Conservation (phyloP, 345 rosid genomes). For the Populus simonii region DNA sequence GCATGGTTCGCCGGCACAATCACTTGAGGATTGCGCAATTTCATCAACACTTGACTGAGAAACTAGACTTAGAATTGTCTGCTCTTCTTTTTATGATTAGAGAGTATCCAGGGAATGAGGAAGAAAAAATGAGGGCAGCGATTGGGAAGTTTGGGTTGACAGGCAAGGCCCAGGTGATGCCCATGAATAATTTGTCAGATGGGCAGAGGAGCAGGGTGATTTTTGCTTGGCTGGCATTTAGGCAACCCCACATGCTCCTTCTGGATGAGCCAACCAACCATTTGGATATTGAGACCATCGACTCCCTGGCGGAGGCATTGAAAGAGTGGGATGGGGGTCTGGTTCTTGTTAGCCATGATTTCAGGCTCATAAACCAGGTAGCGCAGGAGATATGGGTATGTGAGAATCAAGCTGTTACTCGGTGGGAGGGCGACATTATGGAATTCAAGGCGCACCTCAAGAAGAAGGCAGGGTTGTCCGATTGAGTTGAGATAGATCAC, state of each 20-base stretch:
- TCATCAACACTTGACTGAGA: constrained; percentile 95
- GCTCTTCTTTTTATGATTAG: constrained; percentile 82
- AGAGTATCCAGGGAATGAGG: constrained; percentile 92
- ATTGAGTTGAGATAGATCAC: constrained; percentile 20
- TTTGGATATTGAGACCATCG: constrained; percentile 95
- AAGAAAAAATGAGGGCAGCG: constrained; percentile 93
- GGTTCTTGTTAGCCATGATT: constrained; percentile 87
- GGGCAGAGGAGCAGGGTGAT: constrained; percentile 96
- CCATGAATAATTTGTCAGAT: constrained; percentile 94
- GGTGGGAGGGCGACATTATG: constrained; percentile 86
- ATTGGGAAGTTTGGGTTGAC: constrained; percentile 86
- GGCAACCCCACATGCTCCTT: constrained; percentile 91
- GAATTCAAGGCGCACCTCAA: constrained; percentile 73
- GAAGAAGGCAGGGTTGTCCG: constrained; percentile 68
- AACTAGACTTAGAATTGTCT: constrained; percentile 77
- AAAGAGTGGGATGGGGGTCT: constrained; percentile 87
- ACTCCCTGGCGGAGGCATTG: constrained; percentile 82
- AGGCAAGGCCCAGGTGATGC: constrained; percentile 97
- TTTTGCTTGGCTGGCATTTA: constrained; percentile 90
- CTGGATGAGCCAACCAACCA: constrained; percentile 98
- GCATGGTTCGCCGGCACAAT: constrained; percentile 97
- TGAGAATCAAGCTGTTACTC: constrained; percentile 61
- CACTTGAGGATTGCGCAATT: constrained; percentile 91
- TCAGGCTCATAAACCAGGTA: constrained; percentile 87
- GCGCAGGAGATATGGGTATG: constrained; percentile 90